A percentile compares a stretch with the other conserved stretches of the same genome.
Evolutionary conservation across 257 asterid species (phyloP).

Genomic region (Solanum dulcamara): DNA sequence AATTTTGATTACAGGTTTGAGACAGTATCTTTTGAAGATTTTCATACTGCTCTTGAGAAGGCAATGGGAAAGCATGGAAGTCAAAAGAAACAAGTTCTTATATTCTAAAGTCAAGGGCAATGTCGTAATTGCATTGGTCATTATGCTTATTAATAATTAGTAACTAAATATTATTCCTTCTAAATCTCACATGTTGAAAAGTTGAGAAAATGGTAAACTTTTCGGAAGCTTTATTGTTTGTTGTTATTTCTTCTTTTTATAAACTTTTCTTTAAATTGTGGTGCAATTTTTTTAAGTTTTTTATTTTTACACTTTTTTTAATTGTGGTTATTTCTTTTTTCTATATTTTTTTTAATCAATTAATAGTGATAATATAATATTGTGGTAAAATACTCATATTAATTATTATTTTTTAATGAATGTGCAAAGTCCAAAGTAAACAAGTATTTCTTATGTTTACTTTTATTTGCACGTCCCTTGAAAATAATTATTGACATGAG

Average conservation of each 20-base stretch:
- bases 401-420: no score
- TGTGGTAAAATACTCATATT: no score
- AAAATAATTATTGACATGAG: no score
- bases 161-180: not conserved
- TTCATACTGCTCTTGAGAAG: constrained; percentile 51
- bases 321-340: no score
- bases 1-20: constrained; percentile 56
- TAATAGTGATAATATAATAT: no score
- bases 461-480: no score
- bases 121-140: not conserved
- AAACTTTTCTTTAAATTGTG: not conserved
- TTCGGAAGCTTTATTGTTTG: not conserved
- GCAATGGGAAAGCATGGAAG: constrained; percentile 81
- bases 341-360: no score
- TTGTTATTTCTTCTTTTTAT: not conserved
- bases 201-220: not conserved
- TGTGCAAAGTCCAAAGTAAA: no score
- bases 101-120: constrained; percentile 21
- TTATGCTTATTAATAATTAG: not conserved
- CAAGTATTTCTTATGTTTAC: no score
- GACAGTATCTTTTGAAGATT: constrained; percentile 48
- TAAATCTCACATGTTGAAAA: not conserved
- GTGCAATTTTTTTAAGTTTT: not conserved
- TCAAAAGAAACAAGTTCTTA: constrained; percentile 73
- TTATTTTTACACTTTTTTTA: no score